Evolutionary conservation across 2,329 filamentous ascomycete genomes (phyloP).

Genomic region (Coniochaeta prunicola): DNA sequence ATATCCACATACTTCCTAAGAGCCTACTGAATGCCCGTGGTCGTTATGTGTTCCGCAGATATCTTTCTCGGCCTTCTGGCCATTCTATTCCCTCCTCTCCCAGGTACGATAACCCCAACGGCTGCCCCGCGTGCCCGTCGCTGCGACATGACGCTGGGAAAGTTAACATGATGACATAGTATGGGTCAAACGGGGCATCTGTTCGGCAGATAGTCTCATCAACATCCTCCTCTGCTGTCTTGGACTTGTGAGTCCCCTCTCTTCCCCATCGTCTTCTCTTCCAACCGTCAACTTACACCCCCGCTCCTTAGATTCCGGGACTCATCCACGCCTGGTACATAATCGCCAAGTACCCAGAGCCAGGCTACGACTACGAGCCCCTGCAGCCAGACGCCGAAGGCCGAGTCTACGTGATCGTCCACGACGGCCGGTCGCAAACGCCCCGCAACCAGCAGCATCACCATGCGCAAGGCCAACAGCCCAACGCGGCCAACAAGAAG

Average conservation of each 20-base stretch:
- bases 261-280: conserved; percentile 5
- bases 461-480: conserved; percentile 12
- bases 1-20: background rate
- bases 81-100: conserved; percentile 57
- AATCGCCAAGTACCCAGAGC: conserved; percentile 81
- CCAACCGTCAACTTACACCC: conserved; percentile 14
- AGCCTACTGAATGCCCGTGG: background rate
- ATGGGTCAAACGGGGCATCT: conserved; percentile 94
- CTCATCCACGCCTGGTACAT: conserved; percentile 98
- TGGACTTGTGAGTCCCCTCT: conserved; percentile 46
- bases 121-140: conserved; percentile 20
- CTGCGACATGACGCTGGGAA: no score
- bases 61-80: conserved; percentile 58
- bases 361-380: conserved; percentile 63
- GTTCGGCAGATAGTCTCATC: conserved; percentile 85
- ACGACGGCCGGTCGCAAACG: conserved; percentile 33
- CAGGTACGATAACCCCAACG: conserved; percentile 35
- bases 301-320: conserved; percentile 58
- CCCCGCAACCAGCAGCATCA: conserved; percentile 5
- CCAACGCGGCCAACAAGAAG: conserved; percentile 16
- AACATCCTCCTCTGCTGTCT: conserved; percentile 85
- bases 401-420: conserved; percentile 72
- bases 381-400: conserved; percentile 46
- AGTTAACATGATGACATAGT: conserved; percentile 42
- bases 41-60: conserved; percentile 51